A percentile compares a stretch with the other conserved stretches of the same genome.
Conservation (phyloP, 805 yeast genomes). For the Saturnispora galanensis region DNA sequence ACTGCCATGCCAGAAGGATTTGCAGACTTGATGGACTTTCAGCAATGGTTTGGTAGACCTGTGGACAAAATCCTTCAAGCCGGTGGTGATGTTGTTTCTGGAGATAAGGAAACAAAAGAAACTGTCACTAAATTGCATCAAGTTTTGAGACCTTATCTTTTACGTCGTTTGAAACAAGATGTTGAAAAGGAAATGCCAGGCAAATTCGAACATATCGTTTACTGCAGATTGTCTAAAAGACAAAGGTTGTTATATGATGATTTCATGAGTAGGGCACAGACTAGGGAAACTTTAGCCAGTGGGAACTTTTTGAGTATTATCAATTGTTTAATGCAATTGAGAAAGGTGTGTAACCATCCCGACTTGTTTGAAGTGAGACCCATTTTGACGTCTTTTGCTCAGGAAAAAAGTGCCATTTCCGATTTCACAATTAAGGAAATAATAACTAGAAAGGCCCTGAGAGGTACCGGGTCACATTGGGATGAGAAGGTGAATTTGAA, state of each 20-base stretch:
- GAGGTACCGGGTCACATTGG: neutral
- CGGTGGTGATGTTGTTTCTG: slow-evolving; percentile 33
- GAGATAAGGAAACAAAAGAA: slow-evolving; percentile 70
- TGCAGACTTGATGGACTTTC: slow-evolving; percentile 92
- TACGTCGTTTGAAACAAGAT: slow-evolving; percentile 88
- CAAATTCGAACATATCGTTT: slow-evolving; percentile 88
- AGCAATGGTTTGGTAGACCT: slow-evolving; percentile 98
- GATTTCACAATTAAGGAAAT: slow-evolving; percentile 35
- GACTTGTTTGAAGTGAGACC: slow-evolving; percentile 95
- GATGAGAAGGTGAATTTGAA: slow-evolving; percentile 32
- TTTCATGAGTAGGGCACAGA: slow-evolving; percentile 93
- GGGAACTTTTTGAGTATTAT: slow-evolving; percentile 93
- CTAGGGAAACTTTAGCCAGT: slow-evolving; percentile 84
- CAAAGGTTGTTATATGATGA: slow-evolving; percentile 91
- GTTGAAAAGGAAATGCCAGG: slow-evolving; percentile 99
- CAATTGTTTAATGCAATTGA: slow-evolving; percentile 93
- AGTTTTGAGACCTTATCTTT: slow-evolving; percentile 82
- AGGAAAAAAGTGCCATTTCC: slow-evolving; percentile 53
- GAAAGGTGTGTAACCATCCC: slow-evolving; percentile 89
- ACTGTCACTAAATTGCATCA: slow-evolving; percentile 88
- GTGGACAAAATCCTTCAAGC: slow-evolving; percentile 87
- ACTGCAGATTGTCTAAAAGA: slow-evolving; percentile 85
- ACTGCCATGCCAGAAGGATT: slow-evolving; percentile 89
- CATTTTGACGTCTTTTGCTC: slow-evolving; percentile 78
- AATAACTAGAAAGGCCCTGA: slow-evolving; percentile 27